Base-by-base conservation (phyloP, 345 rosid genomes). In the Lepidium aucheri region DNA sequence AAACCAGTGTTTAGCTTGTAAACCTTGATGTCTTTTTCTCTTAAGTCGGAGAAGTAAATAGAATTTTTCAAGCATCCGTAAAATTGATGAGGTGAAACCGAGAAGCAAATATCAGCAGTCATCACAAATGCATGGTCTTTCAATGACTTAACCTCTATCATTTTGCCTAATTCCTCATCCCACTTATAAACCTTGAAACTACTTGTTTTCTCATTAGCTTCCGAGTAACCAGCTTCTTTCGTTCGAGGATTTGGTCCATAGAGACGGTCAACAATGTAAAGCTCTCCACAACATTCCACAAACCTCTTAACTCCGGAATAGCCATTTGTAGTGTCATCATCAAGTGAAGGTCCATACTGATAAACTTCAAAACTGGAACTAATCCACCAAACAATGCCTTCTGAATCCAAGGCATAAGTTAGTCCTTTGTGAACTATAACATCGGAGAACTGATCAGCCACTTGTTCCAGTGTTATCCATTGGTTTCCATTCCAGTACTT, bases 161-260 rank as follows among this genome's bases (percentile, higher is more conserved):
- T 73, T 60, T 38, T 76, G 7, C 52, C 41, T 51, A 58, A 41
- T 3, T 75, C 80, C 36, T 68, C 58, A 43, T 76, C 54, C 24
- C 75, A 40, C 76, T 67, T 81, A 26, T 76, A 78, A 33, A 67
- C 76, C 44, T 54, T 81, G 52, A 81, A 24, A 24, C 26, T 24
- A 24, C 26, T 24, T 24, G 26, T 24, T 24, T 24, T 24, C 26
- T 24, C 26, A 24, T 24, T 24, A 0, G 26, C 26, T 24, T 24
- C 26, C 26, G 0, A 30, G 65, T 7, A 7, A 24, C 0, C 28
- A 41, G 20, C 9, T 20, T n/a, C 34, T 24, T 32, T 30, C 14
- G 39, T 28, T 2, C n/a, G 8, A 0, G 3, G 1, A 9, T n/a
- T 20, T 2, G 28, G 12, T 6, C 39, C 16, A 3, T 8, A 0